Evolutionary conservation across 2,329 filamentous ascomycete genomes (phyloP).

Genomic region (Pestalotiopsis sp.): DNA sequence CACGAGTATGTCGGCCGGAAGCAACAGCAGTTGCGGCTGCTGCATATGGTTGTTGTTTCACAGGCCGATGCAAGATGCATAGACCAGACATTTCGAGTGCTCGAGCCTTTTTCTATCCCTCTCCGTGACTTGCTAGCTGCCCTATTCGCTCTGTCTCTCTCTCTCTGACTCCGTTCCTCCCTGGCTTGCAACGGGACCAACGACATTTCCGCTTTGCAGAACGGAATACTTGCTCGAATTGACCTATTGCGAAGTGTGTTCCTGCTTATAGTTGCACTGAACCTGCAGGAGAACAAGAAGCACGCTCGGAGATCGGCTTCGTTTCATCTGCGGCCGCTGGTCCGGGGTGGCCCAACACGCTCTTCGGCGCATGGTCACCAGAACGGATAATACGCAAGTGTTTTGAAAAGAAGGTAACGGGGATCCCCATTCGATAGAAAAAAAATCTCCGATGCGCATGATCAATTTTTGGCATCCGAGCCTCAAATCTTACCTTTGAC

Average conservation of each 20-base stretch:
- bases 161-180: neutral
- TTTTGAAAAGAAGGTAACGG: too few species aligned
- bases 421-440: neutral
- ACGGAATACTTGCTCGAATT: neutral
- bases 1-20: neutral
- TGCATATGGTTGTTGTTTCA: neutral
- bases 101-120: neutral
- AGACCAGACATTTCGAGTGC: neutral
- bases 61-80: neutral
- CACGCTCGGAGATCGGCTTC: conserved; percentile 11
- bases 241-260: neutral
- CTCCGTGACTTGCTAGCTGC: neutral
- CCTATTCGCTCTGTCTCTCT: neutral
- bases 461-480: neutral
- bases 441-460: neutral
- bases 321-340: conserved; percentile 7
- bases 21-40: neutral
- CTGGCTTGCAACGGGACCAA: neutral
- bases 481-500: neutral
- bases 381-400: neutral
- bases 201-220: neutral
- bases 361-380: neutral
- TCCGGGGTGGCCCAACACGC: neutral
- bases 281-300: neutral
- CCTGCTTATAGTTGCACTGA: neutral